phyloP scores from a whole-genome alignment of 805 yeast species.

The Sugiyamaella americana region DNA sequence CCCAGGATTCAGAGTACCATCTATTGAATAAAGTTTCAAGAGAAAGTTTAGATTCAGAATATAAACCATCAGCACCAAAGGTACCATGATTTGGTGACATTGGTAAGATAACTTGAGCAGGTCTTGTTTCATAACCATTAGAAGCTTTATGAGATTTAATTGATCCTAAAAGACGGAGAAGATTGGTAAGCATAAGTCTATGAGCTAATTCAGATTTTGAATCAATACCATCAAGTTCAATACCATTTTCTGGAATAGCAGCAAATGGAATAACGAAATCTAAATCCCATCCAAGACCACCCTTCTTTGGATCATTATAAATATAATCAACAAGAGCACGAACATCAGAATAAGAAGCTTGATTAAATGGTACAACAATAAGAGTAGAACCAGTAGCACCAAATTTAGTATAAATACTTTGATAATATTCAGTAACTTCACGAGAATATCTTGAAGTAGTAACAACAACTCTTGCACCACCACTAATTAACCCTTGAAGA shows the following conservation, averaged over 20 bases:
- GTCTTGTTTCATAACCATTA: conserved; percentile 82
- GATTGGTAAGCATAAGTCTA: conserved; percentile 95
- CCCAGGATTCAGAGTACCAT: conserved; percentile 99
- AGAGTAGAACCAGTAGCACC: conserved; percentile 91
- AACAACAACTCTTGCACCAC: conserved; percentile 96
- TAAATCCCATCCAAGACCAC: conserved; percentile 96
- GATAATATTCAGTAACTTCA: conserved; percentile 92
- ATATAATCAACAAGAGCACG: conserved; percentile 78
- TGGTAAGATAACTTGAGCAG: conserved; percentile 96
- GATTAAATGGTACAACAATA: conserved; percentile 97
- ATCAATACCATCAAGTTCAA: conserved; percentile 86
- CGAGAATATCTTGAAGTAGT: conserved; percentile 95
- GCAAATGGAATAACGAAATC: conserved; percentile 97
- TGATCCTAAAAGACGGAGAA: conserved; percentile 85
- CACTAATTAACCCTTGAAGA: conserved; percentile 87
- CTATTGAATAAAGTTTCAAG: conserved; percentile 96
- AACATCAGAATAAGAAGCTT: conserved; percentile 93
- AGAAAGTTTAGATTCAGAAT: conserved; percentile 94
- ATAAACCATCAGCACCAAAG: conserved; percentile 96
- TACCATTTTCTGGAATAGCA: conserved; percentile 98
- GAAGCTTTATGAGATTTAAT: conserved; percentile 78
- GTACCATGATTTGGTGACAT: conserved; percentile 99
- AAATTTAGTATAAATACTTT: conserved; percentile 81
- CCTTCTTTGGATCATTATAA: conserved; percentile 73
- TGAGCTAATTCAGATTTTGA: conserved; percentile 97